A percentile compares a stretch with the other conserved stretches of the same genome.
Evolutionary conservation across 2,329 filamentous ascomycete genomes (phyloP).

Genomic region (Pseudogymnoascus sp.): DNA sequence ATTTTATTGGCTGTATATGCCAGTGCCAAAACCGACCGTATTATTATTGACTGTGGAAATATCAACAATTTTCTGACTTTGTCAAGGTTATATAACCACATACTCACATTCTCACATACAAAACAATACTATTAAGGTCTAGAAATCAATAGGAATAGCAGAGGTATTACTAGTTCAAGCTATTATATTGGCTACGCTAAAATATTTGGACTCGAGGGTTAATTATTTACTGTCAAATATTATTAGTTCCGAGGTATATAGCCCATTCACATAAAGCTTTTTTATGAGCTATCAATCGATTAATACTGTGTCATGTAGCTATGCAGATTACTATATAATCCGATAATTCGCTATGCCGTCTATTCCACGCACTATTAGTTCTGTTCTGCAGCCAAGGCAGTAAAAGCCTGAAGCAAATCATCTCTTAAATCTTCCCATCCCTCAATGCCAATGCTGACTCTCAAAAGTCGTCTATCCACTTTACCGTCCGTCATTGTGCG

Average conservation of each 20-base stretch:
- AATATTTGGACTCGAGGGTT: neutral
- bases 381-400: slow-evolving; percentile 23
- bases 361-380: neutral
- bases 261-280: neutral
- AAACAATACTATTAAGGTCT: neutral
- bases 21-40: neutral
- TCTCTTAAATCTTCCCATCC: slow-evolving; percentile 72
- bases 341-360: neutral
- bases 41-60: neutral
- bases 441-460: slow-evolving; percentile 84
- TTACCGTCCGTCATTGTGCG: slow-evolving; percentile 73
- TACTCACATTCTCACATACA: neutral
- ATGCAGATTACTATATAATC: neutral
- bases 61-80: neutral
- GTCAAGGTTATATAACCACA: neutral
- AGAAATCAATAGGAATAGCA: neutral
- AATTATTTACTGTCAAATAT: neutral
- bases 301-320: neutral
- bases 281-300: neutral
- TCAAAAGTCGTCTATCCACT: slow-evolving; percentile 64
- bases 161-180: no score
- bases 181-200: neutral
- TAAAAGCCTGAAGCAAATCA: slow-evolving; percentile 64
- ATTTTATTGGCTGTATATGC: neutral
- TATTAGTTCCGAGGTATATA: neutral